Evolutionary conservation across 768 basidiomycete genomes (phyloP), one percentile per base, ranked within the genome.

Genomic region (Fomitopsis serialis): DNA sequence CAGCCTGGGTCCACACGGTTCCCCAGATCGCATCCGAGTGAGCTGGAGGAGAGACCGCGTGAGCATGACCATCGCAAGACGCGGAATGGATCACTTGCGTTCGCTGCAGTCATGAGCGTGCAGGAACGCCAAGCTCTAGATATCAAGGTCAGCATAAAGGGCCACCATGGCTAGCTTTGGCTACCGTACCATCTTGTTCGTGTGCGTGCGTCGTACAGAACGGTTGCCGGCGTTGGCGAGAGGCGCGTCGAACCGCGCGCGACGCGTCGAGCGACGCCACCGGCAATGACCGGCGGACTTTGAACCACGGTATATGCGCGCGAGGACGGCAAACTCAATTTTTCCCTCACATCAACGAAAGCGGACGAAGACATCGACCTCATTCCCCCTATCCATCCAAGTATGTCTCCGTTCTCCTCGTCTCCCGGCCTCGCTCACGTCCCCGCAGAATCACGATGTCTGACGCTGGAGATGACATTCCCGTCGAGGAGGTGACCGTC

Each of bases 401-500:
- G 63, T 64, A 58, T 48, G 59, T 54, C 17, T 15, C 11, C 21
- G 19, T 32, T 43, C 29, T n/a, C 4, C 1, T 17, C 22, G 25
- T 24, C 7, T 23, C 3, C 7, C n/a, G 25, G 1, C 27, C 46
- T 24, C 7, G 24, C 23, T 40, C 48, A 53, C 25, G 24, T 50
- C 45, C 36, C 49, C 37, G 5, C 19, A 40, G 37, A 40, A 19
- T 40, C 59, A 86, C 81, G 79, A 93, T 93, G 90, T 93, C 90
- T 89, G 89, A 93, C 88, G 90, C 90, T 90, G 90, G 89, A 91
- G 90, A 93, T 90, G 89, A 89, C 74, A 85, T 88, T 74, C 74
- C 79, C 71, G 82, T 91, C 67, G 89, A 91, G 43, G 79, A 75
- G 63, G 68, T 74, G 50, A 66, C 69, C 42, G 81, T 79, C 59